Percentiles rank a stretch among this genome's conserved stretches.
Conservation (phyloP, 2,329 filamentous ascomycete genomes). For the Nothophaeocryptopus gaeumannii region DNA sequence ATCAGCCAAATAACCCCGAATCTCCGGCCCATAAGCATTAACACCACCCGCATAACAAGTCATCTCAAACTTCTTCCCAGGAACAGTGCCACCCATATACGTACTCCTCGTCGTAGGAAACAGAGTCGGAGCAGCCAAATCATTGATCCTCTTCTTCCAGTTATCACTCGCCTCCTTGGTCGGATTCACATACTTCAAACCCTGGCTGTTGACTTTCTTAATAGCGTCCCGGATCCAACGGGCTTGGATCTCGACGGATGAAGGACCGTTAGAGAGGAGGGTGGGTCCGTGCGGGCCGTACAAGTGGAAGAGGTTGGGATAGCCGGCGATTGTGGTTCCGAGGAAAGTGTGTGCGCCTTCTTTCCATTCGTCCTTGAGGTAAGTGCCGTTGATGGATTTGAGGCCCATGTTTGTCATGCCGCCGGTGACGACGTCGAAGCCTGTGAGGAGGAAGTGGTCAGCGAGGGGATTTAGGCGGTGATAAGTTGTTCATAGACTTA, state of each 20-base stretch:
- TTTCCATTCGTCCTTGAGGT: constrained; percentile 43
- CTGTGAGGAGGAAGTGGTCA: constrained; percentile 26
- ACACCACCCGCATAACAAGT: constrained; percentile 32
- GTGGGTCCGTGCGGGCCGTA: constrained; percentile 47
- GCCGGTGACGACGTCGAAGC: constrained; percentile 38
- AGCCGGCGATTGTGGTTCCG: constrained; percentile 40
- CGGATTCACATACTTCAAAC: constrained; percentile 29
- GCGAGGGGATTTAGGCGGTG: constrained; percentile 39
- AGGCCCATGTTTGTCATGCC: constrained; percentile 47
- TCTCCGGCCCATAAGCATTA: constrained; percentile 28
- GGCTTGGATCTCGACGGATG: constrained; percentile 42
- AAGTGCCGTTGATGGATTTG: constrained; percentile 36
- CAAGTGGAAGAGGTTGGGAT: constrained; percentile 33
- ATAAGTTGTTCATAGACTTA: too few species aligned
- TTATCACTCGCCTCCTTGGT: constrained; percentile 28
- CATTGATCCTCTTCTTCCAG: constrained; percentile 32
- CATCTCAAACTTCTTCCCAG: constrained; percentile 30
- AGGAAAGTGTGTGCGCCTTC: constrained; percentile 44
- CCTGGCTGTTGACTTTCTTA: constrained; percentile 25
- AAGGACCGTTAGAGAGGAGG: constrained; percentile 44
- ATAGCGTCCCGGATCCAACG: constrained; percentile 38
- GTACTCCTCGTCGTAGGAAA: constrained; percentile 29
- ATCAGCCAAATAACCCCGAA: constrained; percentile 21
- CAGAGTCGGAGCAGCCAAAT: constrained; percentile 26
- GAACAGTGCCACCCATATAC: constrained; percentile 31